Evolutionary conservation across 345 rosid species (phyloP).

Genomic region (Heritiera fomes): DNA sequence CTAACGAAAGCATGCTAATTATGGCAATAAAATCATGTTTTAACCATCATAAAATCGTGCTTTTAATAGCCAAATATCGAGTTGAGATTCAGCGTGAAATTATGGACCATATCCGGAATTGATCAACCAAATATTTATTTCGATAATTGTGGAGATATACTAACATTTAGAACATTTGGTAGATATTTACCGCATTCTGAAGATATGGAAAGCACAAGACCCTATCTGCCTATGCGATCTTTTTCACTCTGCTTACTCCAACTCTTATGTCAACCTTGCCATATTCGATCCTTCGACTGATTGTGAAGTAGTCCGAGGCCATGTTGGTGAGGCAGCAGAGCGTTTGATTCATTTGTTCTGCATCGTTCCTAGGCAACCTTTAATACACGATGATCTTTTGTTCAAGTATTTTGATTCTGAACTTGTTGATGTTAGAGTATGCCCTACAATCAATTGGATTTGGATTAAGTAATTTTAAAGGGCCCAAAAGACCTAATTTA

Average conservation of each 20-base stretch:
- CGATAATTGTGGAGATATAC: too few species aligned
- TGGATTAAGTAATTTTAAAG: too few species aligned
- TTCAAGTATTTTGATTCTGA: conserved; percentile 70
- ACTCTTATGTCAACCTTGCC: conserved; percentile 87
- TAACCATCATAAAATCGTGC: too few species aligned
- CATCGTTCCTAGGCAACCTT: conserved; percentile 68
- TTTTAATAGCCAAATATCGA: too few species aligned
- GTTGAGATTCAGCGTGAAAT: too few species aligned
- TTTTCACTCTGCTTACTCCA: conserved; percentile 95
- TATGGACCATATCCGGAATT: too few species aligned
- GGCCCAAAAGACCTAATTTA: too few species aligned
- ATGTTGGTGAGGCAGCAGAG: conserved; percentile 85
- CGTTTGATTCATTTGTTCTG: conserved; percentile 85
- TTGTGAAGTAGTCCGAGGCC: conserved; percentile 76
- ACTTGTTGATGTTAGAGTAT: too few species aligned
- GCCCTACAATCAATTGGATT: too few species aligned
- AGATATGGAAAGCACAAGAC: conserved; percentile 78
- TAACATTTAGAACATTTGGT: conserved; percentile 60
- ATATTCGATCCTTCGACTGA: conserved; percentile 85
- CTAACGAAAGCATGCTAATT: too few species aligned
- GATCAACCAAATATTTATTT: too few species aligned
- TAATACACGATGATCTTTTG: conserved; percentile 81
- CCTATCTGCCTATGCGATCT: conserved; percentile 87
- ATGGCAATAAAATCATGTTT: too few species aligned
- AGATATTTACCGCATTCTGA: conserved; percentile 84